Conservation (phyloP, 192 early-diverging fungal species). For the Podila verticillata region DNA sequence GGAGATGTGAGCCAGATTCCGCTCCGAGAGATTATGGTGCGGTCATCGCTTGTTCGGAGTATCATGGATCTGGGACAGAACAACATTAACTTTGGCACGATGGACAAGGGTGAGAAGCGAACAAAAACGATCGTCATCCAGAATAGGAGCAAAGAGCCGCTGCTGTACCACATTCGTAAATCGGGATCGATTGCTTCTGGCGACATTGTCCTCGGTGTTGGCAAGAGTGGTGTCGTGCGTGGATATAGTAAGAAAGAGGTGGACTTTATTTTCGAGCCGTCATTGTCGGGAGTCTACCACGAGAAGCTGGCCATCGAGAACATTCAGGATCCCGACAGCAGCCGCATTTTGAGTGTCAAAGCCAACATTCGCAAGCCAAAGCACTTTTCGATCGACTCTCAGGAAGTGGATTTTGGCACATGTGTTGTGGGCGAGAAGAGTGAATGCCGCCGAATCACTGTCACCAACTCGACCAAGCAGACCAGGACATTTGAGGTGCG, state of each 20-base stretch:
- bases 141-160: conserved; percentile 89
- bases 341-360: conserved; percentile 85
- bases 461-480: conserved; percentile 88
- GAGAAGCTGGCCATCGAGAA: conserved; percentile 92
- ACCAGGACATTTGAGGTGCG: conserved; percentile 81
- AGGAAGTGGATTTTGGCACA: conserved; percentile 78
- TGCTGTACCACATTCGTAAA: conserved; percentile 93
- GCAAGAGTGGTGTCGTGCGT: conserved; percentile 88
- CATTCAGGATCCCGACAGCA: conserved; percentile 84
- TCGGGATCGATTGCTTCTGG: conserved; percentile 95
- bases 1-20: conserved; percentile 72
- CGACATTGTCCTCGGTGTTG: conserved; percentile 83
- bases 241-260: conserved; percentile 92
- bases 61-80: conserved; percentile 95
- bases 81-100: conserved; percentile 95
- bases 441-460: conserved; percentile 67
- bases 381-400: conserved; percentile 84
- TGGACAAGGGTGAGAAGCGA: conserved; percentile 86
- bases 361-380: conserved; percentile 89
- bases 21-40: conserved; percentile 90
- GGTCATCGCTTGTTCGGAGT: conserved; percentile 83
- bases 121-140: conserved; percentile 90
- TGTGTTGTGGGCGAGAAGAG: conserved; percentile 68
- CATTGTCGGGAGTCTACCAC: conserved; percentile 85
- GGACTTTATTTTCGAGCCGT: conserved; percentile 92